Percentiles rank a stretch among this genome's conserved stretches.
Conservation (phyloP, 2,329 filamentous ascomycete genomes). For the Penicillium sp. region DNA sequence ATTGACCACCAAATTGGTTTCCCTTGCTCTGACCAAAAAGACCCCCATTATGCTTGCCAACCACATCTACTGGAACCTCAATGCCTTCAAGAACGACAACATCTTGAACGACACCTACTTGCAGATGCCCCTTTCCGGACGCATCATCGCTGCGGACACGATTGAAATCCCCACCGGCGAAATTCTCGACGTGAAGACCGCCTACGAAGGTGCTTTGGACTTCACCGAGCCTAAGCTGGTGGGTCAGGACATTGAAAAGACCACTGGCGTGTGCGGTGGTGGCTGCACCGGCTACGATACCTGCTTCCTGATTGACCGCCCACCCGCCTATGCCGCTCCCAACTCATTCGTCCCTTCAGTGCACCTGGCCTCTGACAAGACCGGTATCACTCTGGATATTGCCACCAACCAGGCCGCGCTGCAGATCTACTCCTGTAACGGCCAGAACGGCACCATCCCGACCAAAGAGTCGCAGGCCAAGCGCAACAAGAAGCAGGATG, state of each 20-base stretch:
- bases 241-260: conserved; percentile 61
- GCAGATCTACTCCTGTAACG: conserved; percentile 81
- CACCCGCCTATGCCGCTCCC: conserved; percentile 30
- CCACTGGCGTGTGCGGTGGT: conserved; percentile 70
- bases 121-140: conserved; percentile 44
- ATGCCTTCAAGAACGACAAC: conserved; percentile 44
- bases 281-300: conserved; percentile 81
- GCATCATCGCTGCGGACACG: conserved; percentile 48
- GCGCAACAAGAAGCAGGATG: conserved; percentile 53
- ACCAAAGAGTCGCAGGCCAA: conserved; percentile 42
- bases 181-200: conserved; percentile 72
- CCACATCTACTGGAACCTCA: conserved; percentile 52
- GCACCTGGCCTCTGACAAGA: conserved; percentile 61
- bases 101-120: conserved; percentile 44
- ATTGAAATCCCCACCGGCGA: conserved; percentile 72
- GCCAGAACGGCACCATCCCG: conserved; percentile 61
- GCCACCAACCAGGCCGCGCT: conserved; percentile 80
- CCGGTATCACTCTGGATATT: conserved; percentile 77
- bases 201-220: conserved; percentile 46
- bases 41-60: conserved; percentile 51
- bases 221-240: conserved; percentile 78
- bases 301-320: conserved; percentile 47
- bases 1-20: conserved; percentile 43
- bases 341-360: conserved; percentile 49
- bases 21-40: conserved; percentile 42